Conservation (phyloP, 179 eudicot species). For the Beta macrorhiza region DNA sequence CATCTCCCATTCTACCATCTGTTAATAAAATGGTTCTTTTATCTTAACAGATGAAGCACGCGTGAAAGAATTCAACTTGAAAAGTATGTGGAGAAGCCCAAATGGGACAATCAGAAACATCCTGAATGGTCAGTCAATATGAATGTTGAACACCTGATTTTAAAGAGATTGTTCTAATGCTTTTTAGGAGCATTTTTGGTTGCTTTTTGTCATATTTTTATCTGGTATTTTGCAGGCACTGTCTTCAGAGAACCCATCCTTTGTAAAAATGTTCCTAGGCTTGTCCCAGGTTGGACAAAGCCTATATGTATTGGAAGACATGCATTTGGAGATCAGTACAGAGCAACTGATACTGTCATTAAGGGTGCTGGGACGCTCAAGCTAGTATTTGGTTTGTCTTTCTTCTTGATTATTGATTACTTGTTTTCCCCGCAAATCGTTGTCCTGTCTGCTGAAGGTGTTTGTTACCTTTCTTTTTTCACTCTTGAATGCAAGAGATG, state of each 20-base stretch:
- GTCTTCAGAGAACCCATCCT: slow-evolving; percentile 97
- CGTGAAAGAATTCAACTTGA: slow-evolving; percentile 64
- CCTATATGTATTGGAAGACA: slow-evolving; percentile 99
- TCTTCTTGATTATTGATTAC: not conserved
- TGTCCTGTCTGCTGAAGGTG: not conserved
- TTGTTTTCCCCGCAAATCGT: not conserved
- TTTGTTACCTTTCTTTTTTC: not conserved
- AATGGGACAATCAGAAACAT: slow-evolving; percentile 91
- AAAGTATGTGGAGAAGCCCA: slow-evolving; percentile 89
- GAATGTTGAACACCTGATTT: not conserved
- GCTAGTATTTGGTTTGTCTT: slow-evolving; percentile 76
- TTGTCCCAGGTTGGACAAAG: slow-evolving; percentile 97
- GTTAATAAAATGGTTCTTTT: not conserved
- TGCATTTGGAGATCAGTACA: slow-evolving; percentile 97
- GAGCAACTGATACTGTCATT: slow-evolving; percentile 87
- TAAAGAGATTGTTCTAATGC: not conserved
- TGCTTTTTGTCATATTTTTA: slow-evolving; percentile 1
- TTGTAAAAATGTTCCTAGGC: slow-evolving; percentile 84
- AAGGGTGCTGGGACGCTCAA: slow-evolving; percentile 92
- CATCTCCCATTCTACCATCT: not conserved
- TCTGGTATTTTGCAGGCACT: slow-evolving; percentile 59
- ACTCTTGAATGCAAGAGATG: not conserved
- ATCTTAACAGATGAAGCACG: slow-evolving; percentile 70
- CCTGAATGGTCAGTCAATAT: slow-evolving; percentile 64
- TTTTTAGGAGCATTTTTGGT: not conserved